phyloP scores from a whole-genome alignment of 495 filamentous ascomycete species.

The Daldinia concentrica region DNA sequence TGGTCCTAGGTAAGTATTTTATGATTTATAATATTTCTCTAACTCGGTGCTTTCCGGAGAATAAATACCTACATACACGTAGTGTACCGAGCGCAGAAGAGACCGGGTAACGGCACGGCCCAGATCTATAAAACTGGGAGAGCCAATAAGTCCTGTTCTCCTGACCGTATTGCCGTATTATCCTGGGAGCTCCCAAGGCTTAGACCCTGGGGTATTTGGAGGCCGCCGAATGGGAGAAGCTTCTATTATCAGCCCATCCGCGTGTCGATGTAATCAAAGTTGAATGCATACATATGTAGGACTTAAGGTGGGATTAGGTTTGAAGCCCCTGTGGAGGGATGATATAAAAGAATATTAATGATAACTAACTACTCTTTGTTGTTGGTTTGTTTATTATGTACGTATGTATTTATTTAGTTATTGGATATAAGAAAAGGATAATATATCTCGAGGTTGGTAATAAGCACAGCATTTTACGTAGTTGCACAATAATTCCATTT shows the following conservation, averaged over 20 bases:
- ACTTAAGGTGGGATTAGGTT: slow-evolving; percentile 1
- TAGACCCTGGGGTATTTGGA: slow-evolving; percentile 31
- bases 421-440: background rate
- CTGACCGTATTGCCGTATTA: slow-evolving; percentile 25
- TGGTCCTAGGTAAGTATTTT: background rate
- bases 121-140: slow-evolving; percentile 11
- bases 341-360: too few species aligned
- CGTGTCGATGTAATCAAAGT: slow-evolving; percentile 15
- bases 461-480: background rate
- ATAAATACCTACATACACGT: background rate
- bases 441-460: background rate
- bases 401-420: too few species aligned
- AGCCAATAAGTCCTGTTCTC: slow-evolving; percentile 20
- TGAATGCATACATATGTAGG: background rate
- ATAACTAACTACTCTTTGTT: too few species aligned
- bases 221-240: slow-evolving; percentile 26
- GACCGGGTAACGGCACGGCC: slow-evolving; percentile 32
- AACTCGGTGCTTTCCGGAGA: background rate
- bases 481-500: background rate
- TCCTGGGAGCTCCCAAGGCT: slow-evolving; percentile 22
- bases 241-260: slow-evolving; percentile 13
- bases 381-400: background rate
- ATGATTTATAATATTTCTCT: slow-evolving; percentile 24
- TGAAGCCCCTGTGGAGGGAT: background rate
- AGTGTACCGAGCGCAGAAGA: background rate